A percentile compares a stretch with the other conserved stretches of the same genome.
Evolutionary conservation across 1,139 yeast genomes (phyloP).

Genomic region (Pichia inconspicua): DNA sequence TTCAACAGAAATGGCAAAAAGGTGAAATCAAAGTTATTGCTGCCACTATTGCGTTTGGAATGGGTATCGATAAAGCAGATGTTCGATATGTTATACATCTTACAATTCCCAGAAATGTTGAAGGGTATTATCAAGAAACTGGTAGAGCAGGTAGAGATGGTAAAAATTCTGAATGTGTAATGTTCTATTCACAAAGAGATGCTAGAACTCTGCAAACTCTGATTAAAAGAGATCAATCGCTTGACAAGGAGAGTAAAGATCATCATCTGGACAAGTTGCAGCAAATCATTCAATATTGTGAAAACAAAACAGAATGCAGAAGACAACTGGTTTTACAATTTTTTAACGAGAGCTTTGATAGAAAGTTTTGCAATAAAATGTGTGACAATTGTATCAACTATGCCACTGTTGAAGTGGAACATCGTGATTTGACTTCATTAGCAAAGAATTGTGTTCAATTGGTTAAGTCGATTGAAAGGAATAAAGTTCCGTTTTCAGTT

Average conservation of each 20-base stretch:
- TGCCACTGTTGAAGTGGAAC: conserved; percentile 38
- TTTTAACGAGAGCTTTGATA: conserved; percentile 76
- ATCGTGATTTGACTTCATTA: conserved; percentile 57
- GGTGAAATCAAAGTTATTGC: conserved; percentile 70
- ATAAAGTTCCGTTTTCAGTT: conserved; percentile 66
- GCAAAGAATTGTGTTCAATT: conserved; percentile 55
- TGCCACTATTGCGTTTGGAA: conserved; percentile 97
- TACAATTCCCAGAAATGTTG: conserved; percentile 83
- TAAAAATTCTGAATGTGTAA: conserved; percentile 63
- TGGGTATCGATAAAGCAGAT: conserved; percentile 97
- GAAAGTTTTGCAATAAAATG: conserved; percentile 54
- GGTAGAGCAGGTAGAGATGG: conserved; percentile 99
- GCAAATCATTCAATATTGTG: conserved; percentile 88
- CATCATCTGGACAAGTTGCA: conserved; percentile 71
- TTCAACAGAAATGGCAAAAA: conserved; percentile 79
- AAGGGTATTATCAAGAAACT: conserved; percentile 95
- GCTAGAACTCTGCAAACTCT: conserved; percentile 65
- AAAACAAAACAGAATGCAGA: conserved; percentile 83
- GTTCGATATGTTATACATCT: conserved; percentile 87
- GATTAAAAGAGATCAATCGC: conserved; percentile 68
- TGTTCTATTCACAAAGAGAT: conserved; percentile 75
- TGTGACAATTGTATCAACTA: conserved; percentile 81
- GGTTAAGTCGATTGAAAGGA: conserved; percentile 48
- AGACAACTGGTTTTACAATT: conserved; percentile 82
- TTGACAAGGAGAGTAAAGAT: conserved; percentile 59